Evolutionary conservation across 805 yeast species (phyloP), one percentile per base, ranked within the genome.

Genomic region (Candida taoyuanica): DNA sequence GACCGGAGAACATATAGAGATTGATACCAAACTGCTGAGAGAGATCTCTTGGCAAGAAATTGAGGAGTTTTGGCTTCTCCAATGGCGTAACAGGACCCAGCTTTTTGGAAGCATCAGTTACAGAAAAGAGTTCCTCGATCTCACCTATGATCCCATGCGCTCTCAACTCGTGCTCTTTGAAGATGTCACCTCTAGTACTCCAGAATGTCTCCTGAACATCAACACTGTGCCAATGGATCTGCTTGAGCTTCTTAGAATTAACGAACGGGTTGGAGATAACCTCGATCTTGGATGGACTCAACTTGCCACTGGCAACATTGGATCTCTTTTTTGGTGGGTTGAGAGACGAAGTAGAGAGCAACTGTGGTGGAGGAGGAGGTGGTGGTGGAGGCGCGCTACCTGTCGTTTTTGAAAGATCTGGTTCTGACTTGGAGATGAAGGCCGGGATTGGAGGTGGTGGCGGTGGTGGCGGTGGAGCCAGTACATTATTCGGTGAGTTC

Each of bases 11-110:
- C 65, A 78, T 71, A 56, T 93, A 98, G 36, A 93, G 68, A 56
- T 91, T 89, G 55, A 93, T 93, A 28, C 95, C 96, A 65, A 93
- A 88, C 52, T 87, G 97, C 56, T 93, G 98, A 1, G 95, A 85
- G 31, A 88, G 64, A 52, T 91, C 97, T 43, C 94, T 70, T 1
- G 95, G 74, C 35, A 93, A 68, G 45, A 81, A 81, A 0, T 89
- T 68, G 1, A 85, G 60, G 52, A 85, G 42, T 30, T 42, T 46
- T 19, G 43, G 42, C 35, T 40, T 52, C 4, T 34, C 44, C 6
- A 27, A 7, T 15, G 44, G 38, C 2, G 44, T 31, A 11, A 15
- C 13, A 16, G 44, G 33, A 1, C 44, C 25, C 65, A 35, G 73
- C 58, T 38, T 74, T 25, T 67, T 67, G 3, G 28, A 29, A 34